Base-by-base conservation (phyloP, 257 asterid genomes). In the Marsdenia floribunda region DNA sequence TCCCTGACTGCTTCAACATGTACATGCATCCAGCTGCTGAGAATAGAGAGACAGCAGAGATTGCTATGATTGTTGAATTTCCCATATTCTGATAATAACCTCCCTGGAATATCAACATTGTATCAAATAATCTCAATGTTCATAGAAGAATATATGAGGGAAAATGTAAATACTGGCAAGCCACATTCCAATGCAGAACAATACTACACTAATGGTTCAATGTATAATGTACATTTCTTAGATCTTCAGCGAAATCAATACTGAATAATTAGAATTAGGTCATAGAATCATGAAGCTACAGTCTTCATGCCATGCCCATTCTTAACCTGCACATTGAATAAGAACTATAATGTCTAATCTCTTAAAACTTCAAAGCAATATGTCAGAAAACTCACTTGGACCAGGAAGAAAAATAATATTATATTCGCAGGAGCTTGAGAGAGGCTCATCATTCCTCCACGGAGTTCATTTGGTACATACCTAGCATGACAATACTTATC, bases 381-480 rank as follows among this genome's bases (percentile, higher is more conserved):
- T 3, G 35, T 72, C 74, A 75, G 46, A 72, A 71, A 73, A 74
- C 78, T 71, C 86, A 90, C 97, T 88, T 87, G 90, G 73, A 91
- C 44, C n/a, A 93, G 87, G 71, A 81, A 82, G 72, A 89, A 79
- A 80, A 90, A 76, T 73, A 88, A n/a, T 16, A 87, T 85, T 44
- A 89, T 90, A 83, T 85, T 83, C 69, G 94, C 93, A 60, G 94
- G 98, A 75, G 86, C 79, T 66, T 86, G 86, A 52, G 97, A 90
- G 11, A 92, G 70, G 83, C 96, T 85, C 84, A 89, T 87, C 87
- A 92, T 89, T 78, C 96, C 99, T 68, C 98, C 99, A 50, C 99
- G 97, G 70, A 92, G 79, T 82, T 89, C 99, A 83, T 90, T 89
- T 40, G 97, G 98, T 81, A 95, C 96, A 78, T 87, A 91, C 93